These are phyloP conservation scores for Rhizopus microsporus DNA, from an alignment of 371 early-diverging fungal species.

Conservation along the genomic window DNA sequence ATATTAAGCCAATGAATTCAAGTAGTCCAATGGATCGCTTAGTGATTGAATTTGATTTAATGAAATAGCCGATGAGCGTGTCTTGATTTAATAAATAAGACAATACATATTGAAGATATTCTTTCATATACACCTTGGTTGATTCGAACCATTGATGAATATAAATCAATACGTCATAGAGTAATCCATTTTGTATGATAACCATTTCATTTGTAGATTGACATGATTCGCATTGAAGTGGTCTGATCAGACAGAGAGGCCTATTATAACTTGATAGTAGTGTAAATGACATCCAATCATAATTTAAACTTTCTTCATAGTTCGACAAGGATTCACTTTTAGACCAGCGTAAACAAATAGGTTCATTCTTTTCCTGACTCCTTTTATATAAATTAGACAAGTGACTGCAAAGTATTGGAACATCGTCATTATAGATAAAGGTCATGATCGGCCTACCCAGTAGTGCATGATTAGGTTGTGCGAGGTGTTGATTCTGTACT, in stretches of 20 bases:
- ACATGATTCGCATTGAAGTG: not conserved
- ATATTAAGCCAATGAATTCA: not conserved
- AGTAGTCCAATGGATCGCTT: not conserved
- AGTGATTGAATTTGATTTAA: not conserved
- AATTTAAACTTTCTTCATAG: constrained; percentile 12
- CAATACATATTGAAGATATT: constrained; percentile 14
- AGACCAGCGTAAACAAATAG: constrained; percentile 28
- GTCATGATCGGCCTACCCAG: constrained; percentile 26
- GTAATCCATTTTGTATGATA: not conserved
- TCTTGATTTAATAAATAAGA: constrained; percentile 1
- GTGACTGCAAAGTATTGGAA: constrained; percentile 13
- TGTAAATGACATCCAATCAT: constrained; percentile 29
- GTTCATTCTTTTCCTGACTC: not conserved
- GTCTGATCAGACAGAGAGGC: constrained; percentile 1
- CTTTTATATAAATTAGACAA: constrained; percentile 10
- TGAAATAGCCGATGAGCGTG: not conserved
- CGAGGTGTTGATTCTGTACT: constrained; percentile 7
- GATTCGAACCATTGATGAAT: constrained; percentile 1
- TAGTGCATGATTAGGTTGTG: constrained; percentile 13
- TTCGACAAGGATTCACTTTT: not conserved
- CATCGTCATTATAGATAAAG: constrained; percentile 28
- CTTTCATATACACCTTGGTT: constrained; percentile 13
- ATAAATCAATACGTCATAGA: not conserved
- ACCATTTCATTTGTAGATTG: not conserved
- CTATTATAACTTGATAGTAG: not conserved